phyloP scores from a whole-genome alignment of 805 yeast species.

The Saitoella complicata region DNA sequence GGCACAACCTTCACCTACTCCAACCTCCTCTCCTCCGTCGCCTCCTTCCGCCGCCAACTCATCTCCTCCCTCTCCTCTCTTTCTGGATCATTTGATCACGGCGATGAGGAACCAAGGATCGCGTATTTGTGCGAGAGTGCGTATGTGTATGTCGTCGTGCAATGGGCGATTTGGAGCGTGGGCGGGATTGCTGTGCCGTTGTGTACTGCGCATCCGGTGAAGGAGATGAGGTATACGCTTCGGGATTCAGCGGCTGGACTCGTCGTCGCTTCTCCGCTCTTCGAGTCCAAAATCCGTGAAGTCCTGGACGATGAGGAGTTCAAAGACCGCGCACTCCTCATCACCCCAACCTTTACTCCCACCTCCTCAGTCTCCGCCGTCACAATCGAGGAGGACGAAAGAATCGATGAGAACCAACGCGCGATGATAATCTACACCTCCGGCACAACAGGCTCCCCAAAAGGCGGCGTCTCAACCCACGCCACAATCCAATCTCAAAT shows the following conservation, averaged over 20 bases:
- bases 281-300: slow-evolving; percentile 5
- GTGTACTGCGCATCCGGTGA: slow-evolving; percentile 21
- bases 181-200: slow-evolving; percentile 18
- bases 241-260: slow-evolving; percentile 17
- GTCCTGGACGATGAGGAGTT: slow-evolving; percentile 16
- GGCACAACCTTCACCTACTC: too few relatives aligned
- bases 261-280: slow-evolving; percentile 11
- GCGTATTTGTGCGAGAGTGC: background rate
- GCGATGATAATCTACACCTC: slow-evolving; percentile 22
- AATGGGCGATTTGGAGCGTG: background rate
- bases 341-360: slow-evolving; percentile 11
- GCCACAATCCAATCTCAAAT: slow-evolving; percentile 20
- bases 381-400: slow-evolving; percentile 2
- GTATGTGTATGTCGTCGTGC: background rate
- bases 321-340: slow-evolving; percentile 7
- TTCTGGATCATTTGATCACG: too few relatives aligned
- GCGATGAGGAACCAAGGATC: background rate
- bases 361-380: slow-evolving; percentile 1
- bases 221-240: slow-evolving; percentile 19
- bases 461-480: slow-evolving; percentile 21
- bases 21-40: too few relatives aligned
- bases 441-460: slow-evolving; percentile 23
- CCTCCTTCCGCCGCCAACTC: too few relatives aligned
- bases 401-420: slow-evolving; percentile 2
- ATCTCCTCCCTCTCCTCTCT: too few relatives aligned